These are phyloP conservation scores for Vanrija pseudolonga DNA, from an alignment of 1,284 basidiomycete genomes.

Conservation along the genomic window DNA sequence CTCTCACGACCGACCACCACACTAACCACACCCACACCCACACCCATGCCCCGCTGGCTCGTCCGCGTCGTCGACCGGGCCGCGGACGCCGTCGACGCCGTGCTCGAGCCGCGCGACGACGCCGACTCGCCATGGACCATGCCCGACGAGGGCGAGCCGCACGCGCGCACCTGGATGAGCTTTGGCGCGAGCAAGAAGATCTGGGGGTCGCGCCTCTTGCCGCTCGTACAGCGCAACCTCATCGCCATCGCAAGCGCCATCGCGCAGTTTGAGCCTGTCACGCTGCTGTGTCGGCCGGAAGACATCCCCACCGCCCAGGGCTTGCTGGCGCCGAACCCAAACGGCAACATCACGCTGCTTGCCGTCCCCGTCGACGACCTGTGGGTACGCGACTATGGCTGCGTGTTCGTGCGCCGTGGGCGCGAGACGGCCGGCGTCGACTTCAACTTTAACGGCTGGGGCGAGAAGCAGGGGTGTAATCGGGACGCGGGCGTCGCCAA, in stretches of 20 bases:
- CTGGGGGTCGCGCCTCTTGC: background rate
- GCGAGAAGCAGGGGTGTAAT: background rate
- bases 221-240: background rate
- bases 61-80: no score
- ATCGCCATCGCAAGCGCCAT: background rate
- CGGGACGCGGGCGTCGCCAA: background rate
- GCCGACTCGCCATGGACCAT: background rate
- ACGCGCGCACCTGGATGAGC: constrained; percentile 5
- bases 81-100: no score
- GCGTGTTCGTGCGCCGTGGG: background rate
- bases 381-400: constrained; percentile 1
- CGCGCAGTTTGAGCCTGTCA: constrained; percentile 3
- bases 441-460: constrained; percentile 6
- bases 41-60: no score
- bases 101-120: no score
- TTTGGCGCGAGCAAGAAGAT: background rate
- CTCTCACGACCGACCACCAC: no score
- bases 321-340: background rate
- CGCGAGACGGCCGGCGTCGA: background rate
- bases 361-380: background rate
- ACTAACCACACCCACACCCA: no score
- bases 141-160: constrained; percentile 7
- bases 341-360: background rate
- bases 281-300: background rate
- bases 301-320: background rate